These are phyloP conservation scores for Marsdenia floribunda DNA, from an alignment of 257 asterid species.

Conservation along the genomic window DNA sequence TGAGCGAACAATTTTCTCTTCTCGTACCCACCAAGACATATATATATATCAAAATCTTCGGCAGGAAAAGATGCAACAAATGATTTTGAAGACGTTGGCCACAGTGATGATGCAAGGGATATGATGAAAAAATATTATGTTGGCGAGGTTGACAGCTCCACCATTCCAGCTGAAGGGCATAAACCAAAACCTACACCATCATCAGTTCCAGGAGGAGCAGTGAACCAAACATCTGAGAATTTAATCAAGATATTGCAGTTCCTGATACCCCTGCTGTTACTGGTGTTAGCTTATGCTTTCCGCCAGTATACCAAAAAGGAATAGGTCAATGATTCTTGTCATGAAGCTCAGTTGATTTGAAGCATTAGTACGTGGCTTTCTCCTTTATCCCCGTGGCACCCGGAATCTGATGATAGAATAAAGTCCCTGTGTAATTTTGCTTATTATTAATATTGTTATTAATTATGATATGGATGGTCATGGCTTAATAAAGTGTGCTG, in stretches of 20 bases:
- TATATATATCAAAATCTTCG: not conserved
- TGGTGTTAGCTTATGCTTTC: slow-evolving; percentile 38
- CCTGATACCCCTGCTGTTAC: slow-evolving; percentile 38
- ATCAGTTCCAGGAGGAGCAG: slow-evolving; percentile 5
- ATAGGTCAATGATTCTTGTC: slow-evolving; percentile 11
- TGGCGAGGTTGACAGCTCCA: slow-evolving; percentile 46
- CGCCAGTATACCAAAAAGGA: slow-evolving; percentile 36
- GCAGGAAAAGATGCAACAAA: slow-evolving; percentile 58
- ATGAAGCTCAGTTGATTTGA: not conserved
- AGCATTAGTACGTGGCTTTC: not conserved
- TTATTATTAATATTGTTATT: not conserved
- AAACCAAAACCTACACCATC: not conserved
- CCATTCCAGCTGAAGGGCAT: slow-evolving; percentile 30
- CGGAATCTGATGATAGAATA: not conserved
- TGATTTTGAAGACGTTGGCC: slow-evolving; percentile 67
- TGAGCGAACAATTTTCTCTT: not conserved
- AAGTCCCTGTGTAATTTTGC: not conserved
- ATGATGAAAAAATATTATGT: slow-evolving; percentile 33
- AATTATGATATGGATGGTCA: too few species aligned
- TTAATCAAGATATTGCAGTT: slow-evolving; percentile 35
- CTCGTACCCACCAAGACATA: not conserved
- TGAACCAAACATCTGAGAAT: slow-evolving; percentile 19
- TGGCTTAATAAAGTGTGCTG: too few species aligned
- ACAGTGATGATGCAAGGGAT: slow-evolving; percentile 47
- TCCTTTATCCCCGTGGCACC: not conserved